A percentile compares a stretch with the other conserved stretches of the same genome.
Conservation (phyloP, 768 basidiomycete genomes). For the Gautieria morchelliformis region DNA sequence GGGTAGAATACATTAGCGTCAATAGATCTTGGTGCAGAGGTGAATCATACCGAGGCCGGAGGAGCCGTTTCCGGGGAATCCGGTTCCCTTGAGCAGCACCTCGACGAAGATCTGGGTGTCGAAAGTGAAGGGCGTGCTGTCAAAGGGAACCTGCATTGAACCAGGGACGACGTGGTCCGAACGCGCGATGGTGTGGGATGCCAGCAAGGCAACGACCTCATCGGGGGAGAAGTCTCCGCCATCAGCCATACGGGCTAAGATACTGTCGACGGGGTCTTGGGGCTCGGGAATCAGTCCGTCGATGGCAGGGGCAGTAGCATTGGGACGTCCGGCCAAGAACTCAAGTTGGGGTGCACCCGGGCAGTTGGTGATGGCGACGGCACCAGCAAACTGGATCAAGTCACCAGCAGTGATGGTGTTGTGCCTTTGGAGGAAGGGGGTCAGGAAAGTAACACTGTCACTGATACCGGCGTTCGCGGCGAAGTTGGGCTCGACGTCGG, state of each 20-base stretch:
- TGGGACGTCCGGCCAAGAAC: slow-evolving; percentile 12
- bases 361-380: slow-evolving; percentile 16
- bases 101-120: slow-evolving; percentile 12
- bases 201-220: slow-evolving; percentile 10
- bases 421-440: slow-evolving; percentile 12
- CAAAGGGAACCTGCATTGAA: slow-evolving; percentile 9
- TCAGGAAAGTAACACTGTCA: slow-evolving; percentile 15
- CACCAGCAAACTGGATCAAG: slow-evolving; percentile 16
- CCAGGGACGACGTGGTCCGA: slow-evolving; percentile 8
- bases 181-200: slow-evolving; percentile 12
- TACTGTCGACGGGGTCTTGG: slow-evolving; percentile 9
- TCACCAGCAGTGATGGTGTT: slow-evolving; percentile 12
- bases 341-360: slow-evolving; percentile 17
- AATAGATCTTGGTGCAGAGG: neutral
- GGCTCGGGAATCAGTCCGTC: slow-evolving; percentile 15
- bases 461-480: slow-evolving; percentile 18
- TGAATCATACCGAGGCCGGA: neutral
- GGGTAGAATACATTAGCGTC: neutral
- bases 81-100: slow-evolving; percentile 7
- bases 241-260: slow-evolving; percentile 11
- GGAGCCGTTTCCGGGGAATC: slow-evolving; percentile 7
- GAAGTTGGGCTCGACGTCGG: slow-evolving; percentile 16
- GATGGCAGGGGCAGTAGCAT: slow-evolving; percentile 12
- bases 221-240: slow-evolving; percentile 11
- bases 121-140: slow-evolving; percentile 11